Conservation (phyloP, 1,284 basidiomycete species). For the Ceratobasidium sp. region DNA sequence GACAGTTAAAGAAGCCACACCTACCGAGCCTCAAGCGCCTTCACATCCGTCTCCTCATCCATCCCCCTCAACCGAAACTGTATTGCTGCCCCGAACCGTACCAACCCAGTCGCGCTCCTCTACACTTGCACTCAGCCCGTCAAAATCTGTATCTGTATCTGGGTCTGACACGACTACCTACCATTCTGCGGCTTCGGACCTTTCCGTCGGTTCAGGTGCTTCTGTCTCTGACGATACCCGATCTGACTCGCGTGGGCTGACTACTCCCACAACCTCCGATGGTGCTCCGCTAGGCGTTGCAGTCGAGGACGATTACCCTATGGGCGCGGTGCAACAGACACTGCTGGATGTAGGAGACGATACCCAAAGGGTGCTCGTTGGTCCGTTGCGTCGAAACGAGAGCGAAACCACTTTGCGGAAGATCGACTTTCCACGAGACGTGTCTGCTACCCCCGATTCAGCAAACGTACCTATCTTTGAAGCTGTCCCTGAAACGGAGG, state of each 20-base stretch:
- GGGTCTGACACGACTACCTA: slow-evolving; percentile 62
- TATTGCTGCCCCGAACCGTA: slow-evolving; percentile 52
- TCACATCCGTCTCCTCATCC: slow-evolving; percentile 52
- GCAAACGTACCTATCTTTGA: neutral
- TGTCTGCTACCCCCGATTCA: slow-evolving; percentile 1
- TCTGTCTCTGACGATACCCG: slow-evolving; percentile 44
- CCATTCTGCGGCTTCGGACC: slow-evolving; percentile 67
- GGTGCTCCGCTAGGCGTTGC: slow-evolving; percentile 53
- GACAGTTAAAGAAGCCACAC: slow-evolving; percentile 49
- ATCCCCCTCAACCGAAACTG: slow-evolving; percentile 53
- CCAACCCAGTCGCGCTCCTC: slow-evolving; percentile 53
- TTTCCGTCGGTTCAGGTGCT: slow-evolving; percentile 53
- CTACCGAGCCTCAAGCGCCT: slow-evolving; percentile 50
- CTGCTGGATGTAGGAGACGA: neutral
- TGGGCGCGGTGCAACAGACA: neutral
- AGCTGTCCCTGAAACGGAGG: slow-evolving; percentile 36
- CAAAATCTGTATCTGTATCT: slow-evolving; percentile 56
- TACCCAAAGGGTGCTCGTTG: slow-evolving; percentile 1
- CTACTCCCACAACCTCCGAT: slow-evolving; percentile 70
- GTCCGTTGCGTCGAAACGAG: slow-evolving; percentile 29
- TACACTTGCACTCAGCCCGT: slow-evolving; percentile 49
- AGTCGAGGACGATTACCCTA: slow-evolving; percentile 30
- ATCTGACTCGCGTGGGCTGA: slow-evolving; percentile 55
- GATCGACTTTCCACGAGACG: slow-evolving; percentile 28
- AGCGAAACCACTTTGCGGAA: slow-evolving; percentile 38